Conservation (phyloP, 2,329 filamentous ascomycete genomes). For the Raffaelea deltoideospora region DNA sequence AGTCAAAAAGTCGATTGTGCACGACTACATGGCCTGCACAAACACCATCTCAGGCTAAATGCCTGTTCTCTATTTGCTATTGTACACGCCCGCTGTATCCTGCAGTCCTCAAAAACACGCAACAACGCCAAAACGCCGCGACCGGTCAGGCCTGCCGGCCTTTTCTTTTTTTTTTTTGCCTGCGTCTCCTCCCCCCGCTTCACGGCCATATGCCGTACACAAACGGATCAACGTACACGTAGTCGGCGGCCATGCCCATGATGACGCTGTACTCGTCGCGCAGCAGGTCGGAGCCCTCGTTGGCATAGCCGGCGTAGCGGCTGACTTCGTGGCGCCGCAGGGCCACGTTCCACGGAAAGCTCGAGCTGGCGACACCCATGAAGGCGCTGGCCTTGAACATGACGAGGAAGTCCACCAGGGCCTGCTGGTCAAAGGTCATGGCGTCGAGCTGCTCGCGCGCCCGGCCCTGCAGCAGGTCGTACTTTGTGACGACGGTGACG, state of each 20-base stretch:
- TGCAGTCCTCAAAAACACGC: no score
- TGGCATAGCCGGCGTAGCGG: slow-evolving; percentile 12
- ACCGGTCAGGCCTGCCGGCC: no score
- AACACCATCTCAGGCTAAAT: no score
- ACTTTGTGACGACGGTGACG: slow-evolving; percentile 17
- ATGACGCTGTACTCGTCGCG: slow-evolving; percentile 17
- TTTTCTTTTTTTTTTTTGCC: no score
- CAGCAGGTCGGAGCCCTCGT: slow-evolving; percentile 16
- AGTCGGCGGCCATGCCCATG: slow-evolving; percentile 17
- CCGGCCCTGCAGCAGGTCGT: slow-evolving; percentile 13
- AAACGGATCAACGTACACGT: slow-evolving; percentile 16
- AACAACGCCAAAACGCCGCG: no score
- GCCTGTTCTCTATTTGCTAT: no score
- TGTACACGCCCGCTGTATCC: no score
- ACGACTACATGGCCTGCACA: no score
- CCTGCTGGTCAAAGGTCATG: slow-evolving; percentile 19
- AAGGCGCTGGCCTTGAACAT: slow-evolving; percentile 18
- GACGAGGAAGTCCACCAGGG: slow-evolving; percentile 17
- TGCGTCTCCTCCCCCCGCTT: no score
- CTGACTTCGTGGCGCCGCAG: slow-evolving; percentile 18
- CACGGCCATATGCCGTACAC: slow-evolving; percentile 16
- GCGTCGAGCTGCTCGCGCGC: slow-evolving; percentile 10
- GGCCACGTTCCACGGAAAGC: slow-evolving; percentile 19
- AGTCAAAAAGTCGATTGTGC: no score
- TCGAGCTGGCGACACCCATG: slow-evolving; percentile 19